Base-by-base conservation (phyloP, 441 rosid genomes). In the Adansonia rubrostipa region DNA sequence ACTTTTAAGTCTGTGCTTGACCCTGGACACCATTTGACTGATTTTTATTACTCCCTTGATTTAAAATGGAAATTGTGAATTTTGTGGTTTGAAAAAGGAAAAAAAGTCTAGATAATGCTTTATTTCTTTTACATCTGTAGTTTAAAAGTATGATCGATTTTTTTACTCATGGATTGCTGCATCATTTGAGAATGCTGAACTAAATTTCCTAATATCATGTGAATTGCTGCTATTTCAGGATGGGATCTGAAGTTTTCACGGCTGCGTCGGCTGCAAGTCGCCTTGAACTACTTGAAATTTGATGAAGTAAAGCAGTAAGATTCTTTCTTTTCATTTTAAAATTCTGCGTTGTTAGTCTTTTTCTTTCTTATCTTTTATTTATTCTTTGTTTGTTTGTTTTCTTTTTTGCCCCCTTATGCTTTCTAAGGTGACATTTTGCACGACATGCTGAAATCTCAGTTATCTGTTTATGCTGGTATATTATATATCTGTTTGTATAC, bases 281-380 rank as follows among this genome's bases (percentile, higher is more conserved):
- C 97, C 48, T 83, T 96, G 89, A 89, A 88, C 85, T 92, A 88
- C 91, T 81, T 96, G 86, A 91, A 92, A 78, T 93, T 87, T 87
- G 97, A 96, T 80, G 99, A 93, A 81, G 87, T 90, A 82, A 89
- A 93, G 65, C 87, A 82, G 99, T 96, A 88, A 92, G 96, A 80
- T 86, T 88, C 80, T 84, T 50, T 48, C 13, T 61, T 65, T 24
- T 66, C 61, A 28, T 42, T 40, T 76, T 11, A 7, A 33, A 51
- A 4, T 42, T n/a, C 50, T 54, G 54, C 5, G 1, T 33, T 57
- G 5, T 68, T 63, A 6, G 44, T 48, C 36, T 75, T 63, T 20
- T 24, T 51, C 44, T 33, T 53, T 15, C 77, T 78, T 73, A 47
- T 45, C 15, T 60, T 9, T 72, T 33, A 6, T 44, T 48, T 8